phyloP scores from a whole-genome alignment of 805 yeast species.

The Candida silvatica region DNA sequence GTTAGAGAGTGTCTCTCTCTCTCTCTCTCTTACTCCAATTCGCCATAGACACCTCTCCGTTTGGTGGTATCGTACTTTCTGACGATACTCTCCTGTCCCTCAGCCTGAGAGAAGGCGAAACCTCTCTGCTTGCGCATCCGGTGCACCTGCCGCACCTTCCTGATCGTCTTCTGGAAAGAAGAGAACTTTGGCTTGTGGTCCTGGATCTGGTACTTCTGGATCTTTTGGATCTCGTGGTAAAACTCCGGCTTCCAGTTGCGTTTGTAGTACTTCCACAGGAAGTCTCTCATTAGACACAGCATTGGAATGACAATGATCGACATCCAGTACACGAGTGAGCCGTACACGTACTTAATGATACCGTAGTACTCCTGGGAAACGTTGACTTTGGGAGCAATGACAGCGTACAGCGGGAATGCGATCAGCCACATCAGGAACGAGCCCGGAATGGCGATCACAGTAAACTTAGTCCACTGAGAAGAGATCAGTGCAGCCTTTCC shows the following conservation, averaged over 20 bases:
- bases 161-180: constrained; percentile 92
- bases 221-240: constrained; percentile 93
- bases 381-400: constrained; percentile 72
- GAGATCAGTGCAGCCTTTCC: constrained; percentile 94
- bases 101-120: constrained; percentile 94
- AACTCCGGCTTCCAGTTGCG: constrained; percentile 88
- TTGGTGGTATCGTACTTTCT: constrained; percentile 94
- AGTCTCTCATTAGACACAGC: constrained; percentile 76
- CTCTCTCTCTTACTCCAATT: constrained; percentile 14
- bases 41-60: constrained; percentile 32
- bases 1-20: too few relatives aligned
- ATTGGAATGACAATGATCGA: constrained; percentile 65
- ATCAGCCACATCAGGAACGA: constrained; percentile 78
- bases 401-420: constrained; percentile 81
- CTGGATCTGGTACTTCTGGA: constrained; percentile 89
- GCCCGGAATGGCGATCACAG: constrained; percentile 90
- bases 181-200: constrained; percentile 95
- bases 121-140: constrained; percentile 98
- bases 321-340: constrained; percentile 79
- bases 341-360: constrained; percentile 64
- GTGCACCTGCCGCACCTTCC: constrained; percentile 96
- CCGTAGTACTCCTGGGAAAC: constrained; percentile 85
- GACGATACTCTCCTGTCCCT: constrained; percentile 84
- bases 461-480: constrained; percentile 91
- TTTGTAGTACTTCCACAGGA: constrained; percentile 90